These are phyloP conservation scores for Nannochloropsis oceanica DNA, from an alignment of 108 stramenopile species.

Conservation along the genomic window DNA sequence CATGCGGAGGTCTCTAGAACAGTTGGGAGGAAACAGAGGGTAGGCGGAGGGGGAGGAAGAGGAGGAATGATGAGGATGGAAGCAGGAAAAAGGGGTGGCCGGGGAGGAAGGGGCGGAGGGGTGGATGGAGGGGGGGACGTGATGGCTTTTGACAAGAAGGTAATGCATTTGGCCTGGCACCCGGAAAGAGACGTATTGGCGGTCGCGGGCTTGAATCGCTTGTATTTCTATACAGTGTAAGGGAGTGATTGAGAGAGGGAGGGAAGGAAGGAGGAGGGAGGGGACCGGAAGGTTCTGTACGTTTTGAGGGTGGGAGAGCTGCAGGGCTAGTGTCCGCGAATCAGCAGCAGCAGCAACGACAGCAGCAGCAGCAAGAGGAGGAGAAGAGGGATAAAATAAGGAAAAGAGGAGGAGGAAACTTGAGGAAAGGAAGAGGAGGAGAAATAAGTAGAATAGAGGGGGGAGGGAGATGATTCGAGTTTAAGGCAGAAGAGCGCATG, in stretches of 20 bases:
- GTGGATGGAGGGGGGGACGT: neutral
- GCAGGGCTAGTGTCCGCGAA: no score
- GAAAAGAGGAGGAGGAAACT: no score
- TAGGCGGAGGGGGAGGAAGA: neutral
- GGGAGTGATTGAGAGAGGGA: neutral
- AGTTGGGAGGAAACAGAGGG: neutral
- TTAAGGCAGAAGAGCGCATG: no score
- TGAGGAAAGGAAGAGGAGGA: no score
- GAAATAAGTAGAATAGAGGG: no score
- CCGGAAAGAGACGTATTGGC: constrained; percentile 31
- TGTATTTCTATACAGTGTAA: constrained; percentile 35
- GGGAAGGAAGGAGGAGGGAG: no score
- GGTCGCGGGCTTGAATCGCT: constrained; percentile 40
- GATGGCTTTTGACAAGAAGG: constrained; percentile 37
- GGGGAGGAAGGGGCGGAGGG: neutral
- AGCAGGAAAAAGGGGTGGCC: neutral
- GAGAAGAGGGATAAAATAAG: no score
- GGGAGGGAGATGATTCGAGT: no score
- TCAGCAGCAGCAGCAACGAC: no score
- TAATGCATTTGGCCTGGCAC: constrained; percentile 43
- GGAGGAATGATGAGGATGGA: neutral
- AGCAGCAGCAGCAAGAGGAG: no score
- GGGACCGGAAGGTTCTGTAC: no score
- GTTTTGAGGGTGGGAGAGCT: no score
- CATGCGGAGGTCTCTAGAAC: neutral